Evolutionary conservation across 73 alveolate species (phyloP), one percentile per base, ranked within the genome.

Genomic region (Effrenium voratum): DNA sequence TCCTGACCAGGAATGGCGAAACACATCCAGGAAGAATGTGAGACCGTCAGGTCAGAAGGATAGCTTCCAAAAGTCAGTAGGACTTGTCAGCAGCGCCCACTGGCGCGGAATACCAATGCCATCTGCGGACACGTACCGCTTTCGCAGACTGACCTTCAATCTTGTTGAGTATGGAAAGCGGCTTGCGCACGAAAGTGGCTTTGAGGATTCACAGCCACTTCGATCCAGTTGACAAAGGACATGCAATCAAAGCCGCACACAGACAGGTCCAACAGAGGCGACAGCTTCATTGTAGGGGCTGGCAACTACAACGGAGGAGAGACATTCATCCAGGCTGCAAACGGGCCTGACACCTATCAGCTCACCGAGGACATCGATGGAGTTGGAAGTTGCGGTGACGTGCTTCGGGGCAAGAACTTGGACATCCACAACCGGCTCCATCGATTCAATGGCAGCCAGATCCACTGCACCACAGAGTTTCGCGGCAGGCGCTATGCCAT

Each of bases 21-120:
- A 1, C 88, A 77, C 30, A 19, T 77, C 88, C 45, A 38, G 88
- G 28, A 1, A 77, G 24, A 77, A 77, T 3, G 88, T 77, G 5
- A 40, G 88, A 43, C 88, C 88, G 12, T 8, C 68, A 5, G 88
- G 88, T 2, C 24, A 43, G 3, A 30, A 19, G 15, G 43, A 41
- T 38, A 44, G 63, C 52, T 77, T 77, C 28, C 88, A 77, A 6
- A 77, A 77, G 38, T 16, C 63, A 0, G 32, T 77, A 15, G 88
- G 88, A 3, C 88, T 77, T 45, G 44, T 77, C 5, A 15, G 13
- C 2, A 40, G 88, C 13, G 88, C 88, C 45, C 68, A 1, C 28
- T 77, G 88, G 88, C 41, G 46, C 12, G 88, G 88, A 34, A 77
- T 77, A 77, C 88, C 88, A 4, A 77, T 77, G 88, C 88, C 88